phyloP scores from a whole-genome alignment of 164 flowering plant species.

The Aristolochia fimbriata region DNA sequence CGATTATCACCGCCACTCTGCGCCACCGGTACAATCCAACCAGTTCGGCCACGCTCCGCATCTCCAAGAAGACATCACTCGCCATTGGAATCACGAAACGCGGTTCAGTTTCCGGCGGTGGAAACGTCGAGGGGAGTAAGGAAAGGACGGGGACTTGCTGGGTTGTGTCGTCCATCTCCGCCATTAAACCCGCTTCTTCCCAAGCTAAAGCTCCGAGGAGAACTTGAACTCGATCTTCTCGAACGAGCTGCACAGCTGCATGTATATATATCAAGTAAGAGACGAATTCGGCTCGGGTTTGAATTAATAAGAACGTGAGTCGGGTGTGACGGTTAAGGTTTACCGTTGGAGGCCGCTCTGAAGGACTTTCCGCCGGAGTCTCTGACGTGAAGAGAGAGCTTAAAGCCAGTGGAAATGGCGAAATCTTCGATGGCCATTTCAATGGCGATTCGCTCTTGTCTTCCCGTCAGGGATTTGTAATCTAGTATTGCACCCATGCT shows the following conservation, averaged over 20 bases:
- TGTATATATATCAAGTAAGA: not conserved
- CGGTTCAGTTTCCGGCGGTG: too few species aligned
- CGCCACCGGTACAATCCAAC: conserved; percentile 11
- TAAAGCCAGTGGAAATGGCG: conserved; percentile 7
- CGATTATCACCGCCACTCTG: conserved; percentile 8
- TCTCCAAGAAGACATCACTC: conserved; percentile 7
- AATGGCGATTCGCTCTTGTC: conserved; percentile 27
- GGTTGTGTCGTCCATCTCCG: conserved; percentile 25
- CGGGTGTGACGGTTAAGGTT: not conserved
- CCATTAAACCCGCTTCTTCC: conserved; percentile 37
- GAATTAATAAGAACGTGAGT: not conserved
- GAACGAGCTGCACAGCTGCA: conserved; percentile 4
- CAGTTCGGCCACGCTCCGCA: conserved; percentile 13
- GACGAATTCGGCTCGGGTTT: too few species aligned
- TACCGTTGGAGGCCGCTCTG: conserved; percentile 21
- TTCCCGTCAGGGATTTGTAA: conserved; percentile 19
- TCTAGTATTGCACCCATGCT: conserved; percentile 28
- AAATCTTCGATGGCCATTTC: conserved; percentile 24
- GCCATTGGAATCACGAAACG: conserved; percentile 11
- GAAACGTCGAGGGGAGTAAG: conserved; percentile 4
- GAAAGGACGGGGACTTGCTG: conserved; percentile 15
- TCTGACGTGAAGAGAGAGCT: conserved; percentile 15
- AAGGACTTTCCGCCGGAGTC: conserved; percentile 17
- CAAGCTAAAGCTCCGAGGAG: conserved; percentile 14
- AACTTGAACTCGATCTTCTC: conserved; percentile 4